Percentiles rank a stretch among this genome's conserved stretches.
These are phyloP conservation scores for Lentinula novae-zelandiae DNA, from an alignment of 1,284 basidiomycete species.

Conservation along the genomic window DNA sequence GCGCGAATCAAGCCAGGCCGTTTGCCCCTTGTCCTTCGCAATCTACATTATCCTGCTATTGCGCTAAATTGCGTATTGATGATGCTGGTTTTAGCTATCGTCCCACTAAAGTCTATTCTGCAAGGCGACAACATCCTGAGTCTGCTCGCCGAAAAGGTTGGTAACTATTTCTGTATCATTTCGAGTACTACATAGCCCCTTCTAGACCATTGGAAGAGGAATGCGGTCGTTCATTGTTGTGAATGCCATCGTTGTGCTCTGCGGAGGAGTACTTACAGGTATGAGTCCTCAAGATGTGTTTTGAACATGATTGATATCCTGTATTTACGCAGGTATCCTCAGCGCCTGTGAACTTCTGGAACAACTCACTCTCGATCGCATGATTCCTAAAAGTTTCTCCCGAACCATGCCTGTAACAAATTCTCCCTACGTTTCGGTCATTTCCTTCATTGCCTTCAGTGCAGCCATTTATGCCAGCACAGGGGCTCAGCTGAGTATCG, in stretches of 20 bases:
- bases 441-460: slow-evolving; percentile 48
- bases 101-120: slow-evolving; percentile 49
- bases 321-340: slow-evolving; percentile 39
- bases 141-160: slow-evolving; percentile 50
- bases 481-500: slow-evolving; percentile 44
- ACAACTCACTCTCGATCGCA: slow-evolving; percentile 53
- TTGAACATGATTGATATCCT: neutral
- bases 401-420: slow-evolving; percentile 44
- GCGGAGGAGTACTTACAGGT: slow-evolving; percentile 69
- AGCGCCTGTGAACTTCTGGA: slow-evolving; percentile 58
- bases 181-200: slow-evolving; percentile 8
- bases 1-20: slow-evolving; percentile 50
- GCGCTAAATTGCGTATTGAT: slow-evolving; percentile 51
- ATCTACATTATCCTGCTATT: slow-evolving; percentile 58
- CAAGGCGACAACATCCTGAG: slow-evolving; percentile 57
- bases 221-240: slow-evolving; percentile 55
- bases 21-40: slow-evolving; percentile 58
- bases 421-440: slow-evolving; percentile 50
- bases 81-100: slow-evolving; percentile 51
- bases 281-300: slow-evolving; percentile 2
- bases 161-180: slow-evolving; percentile 2
- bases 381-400: slow-evolving; percentile 55
- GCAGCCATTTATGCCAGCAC: slow-evolving; percentile 56
- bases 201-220: slow-evolving; percentile 53
- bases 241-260: slow-evolving; percentile 64